Evolutionary conservation across 225 moss, liverwort and hornwort genomes (phyloP).

Genomic region (Polytrichum formosum): DNA sequence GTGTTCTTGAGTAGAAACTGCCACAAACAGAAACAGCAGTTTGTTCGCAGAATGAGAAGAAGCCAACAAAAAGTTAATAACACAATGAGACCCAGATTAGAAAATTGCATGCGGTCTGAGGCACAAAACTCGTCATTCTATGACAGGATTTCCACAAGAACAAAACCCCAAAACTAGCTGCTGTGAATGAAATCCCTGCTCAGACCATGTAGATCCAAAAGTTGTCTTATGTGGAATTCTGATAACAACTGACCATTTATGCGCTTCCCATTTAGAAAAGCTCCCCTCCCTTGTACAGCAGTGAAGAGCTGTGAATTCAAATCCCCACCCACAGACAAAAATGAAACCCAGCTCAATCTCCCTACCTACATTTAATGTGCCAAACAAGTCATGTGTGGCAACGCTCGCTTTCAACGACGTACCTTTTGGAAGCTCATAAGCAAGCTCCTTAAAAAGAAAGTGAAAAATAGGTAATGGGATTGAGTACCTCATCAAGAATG

Average conservation of each 20-base stretch:
- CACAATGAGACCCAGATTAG: not conserved
- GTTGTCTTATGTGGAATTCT: conserved; percentile 1
- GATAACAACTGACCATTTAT: conserved; percentile 52
- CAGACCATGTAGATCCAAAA: not conserved
- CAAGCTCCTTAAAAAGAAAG: not conserved
- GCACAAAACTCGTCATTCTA: too few relatives aligned
- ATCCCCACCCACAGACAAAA: conserved; percentile 10
- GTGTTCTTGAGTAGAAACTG: conserved; percentile 57
- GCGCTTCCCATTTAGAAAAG: conserved; percentile 71
- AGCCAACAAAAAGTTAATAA: too few relatives aligned
- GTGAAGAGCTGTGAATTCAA: conserved; percentile 66
- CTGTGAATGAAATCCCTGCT: not conserved
- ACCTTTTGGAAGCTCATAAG: not conserved
- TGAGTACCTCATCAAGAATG: conserved; percentile 68
- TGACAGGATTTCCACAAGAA: too few relatives aligned
- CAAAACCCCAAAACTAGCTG: too few relatives aligned
- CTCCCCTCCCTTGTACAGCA: conserved; percentile 74
- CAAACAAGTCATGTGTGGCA: not conserved
- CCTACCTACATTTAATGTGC: conserved; percentile 2
- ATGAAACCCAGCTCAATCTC: conserved; percentile 11
- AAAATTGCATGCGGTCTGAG: too few relatives aligned
- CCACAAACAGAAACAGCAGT: conserved; percentile 4
- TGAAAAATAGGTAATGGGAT: not conserved
- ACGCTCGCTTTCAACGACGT: not conserved
- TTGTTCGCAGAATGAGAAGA: too few relatives aligned